Evolutionary conservation across 176 grass and related monocot genomes (phyloP).

Genomic region (Triticum aestivum): DNA sequence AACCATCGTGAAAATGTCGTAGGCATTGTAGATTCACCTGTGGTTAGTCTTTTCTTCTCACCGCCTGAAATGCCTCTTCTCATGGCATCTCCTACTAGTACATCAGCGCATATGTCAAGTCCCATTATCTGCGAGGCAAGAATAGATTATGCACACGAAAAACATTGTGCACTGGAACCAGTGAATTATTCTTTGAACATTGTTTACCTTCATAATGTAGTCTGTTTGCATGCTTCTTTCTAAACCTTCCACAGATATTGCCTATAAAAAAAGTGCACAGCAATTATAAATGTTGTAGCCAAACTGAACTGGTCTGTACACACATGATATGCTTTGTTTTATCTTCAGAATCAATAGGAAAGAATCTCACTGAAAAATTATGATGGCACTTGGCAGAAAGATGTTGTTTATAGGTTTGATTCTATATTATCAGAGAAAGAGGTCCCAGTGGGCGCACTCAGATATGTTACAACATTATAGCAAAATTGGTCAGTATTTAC

Average conservation of each 20-base stretch:
- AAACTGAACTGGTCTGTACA: background rate
- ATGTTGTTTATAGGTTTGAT: background rate
- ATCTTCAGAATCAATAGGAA: background rate
- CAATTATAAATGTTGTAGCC: background rate
- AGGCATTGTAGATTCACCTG: conserved; percentile 45
- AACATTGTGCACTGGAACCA: background rate
- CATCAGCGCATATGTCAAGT: conserved; percentile 78
- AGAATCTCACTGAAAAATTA: background rate
- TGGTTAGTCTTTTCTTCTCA: conserved; percentile 90
- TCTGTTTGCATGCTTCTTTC: conserved; percentile 82
- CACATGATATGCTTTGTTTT: background rate
- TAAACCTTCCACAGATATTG: conserved; percentile 72
- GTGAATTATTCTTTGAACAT: background rate
- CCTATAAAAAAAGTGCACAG: conserved; percentile 38
- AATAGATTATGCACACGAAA: conserved; percentile 2
- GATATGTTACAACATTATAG: background rate
- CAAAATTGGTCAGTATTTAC: conserved; percentile 11
- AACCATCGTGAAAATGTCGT: background rate
- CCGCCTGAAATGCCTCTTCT: conserved; percentile 90
- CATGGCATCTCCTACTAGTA: conserved; percentile 76
- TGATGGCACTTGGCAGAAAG: background rate
- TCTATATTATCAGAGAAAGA: background rate
- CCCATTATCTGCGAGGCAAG: conserved; percentile 71
- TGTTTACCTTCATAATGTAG: conserved; percentile 88
- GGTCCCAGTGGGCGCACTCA: background rate